Conservation (phyloP, 2,329 filamentous ascomycete species). For the Zymoseptoria crescenta region DNA sequence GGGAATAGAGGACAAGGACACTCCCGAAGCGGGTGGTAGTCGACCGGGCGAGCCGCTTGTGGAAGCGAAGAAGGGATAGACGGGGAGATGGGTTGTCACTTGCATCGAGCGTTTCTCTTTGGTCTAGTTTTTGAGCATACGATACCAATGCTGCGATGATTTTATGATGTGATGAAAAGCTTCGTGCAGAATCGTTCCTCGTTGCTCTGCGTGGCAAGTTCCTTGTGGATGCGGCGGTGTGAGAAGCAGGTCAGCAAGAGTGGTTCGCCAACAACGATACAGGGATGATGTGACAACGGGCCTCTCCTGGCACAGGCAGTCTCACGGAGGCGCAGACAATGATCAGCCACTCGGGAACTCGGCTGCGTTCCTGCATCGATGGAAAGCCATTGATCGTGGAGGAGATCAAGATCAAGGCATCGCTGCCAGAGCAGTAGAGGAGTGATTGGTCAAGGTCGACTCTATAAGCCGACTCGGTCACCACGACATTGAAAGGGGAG, state of each 20-base stretch:
- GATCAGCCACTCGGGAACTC: not conserved
- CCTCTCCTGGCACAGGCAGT: not conserved
- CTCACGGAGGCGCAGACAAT: not conserved
- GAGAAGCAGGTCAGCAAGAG: not conserved
- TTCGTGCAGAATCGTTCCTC: not conserved
- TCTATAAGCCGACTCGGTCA: not conserved
- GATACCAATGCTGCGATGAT: not conserved
- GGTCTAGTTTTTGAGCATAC: not conserved
- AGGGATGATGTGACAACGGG: too few species aligned
- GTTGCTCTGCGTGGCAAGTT: not conserved
- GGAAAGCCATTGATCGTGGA: not conserved
- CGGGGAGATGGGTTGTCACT: not conserved
- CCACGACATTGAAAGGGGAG: not conserved
- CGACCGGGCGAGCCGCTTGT: conserved; percentile 10
- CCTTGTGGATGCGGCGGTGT: not conserved
- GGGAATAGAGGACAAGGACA: conserved; percentile 11
- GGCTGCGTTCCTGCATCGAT: not conserved
- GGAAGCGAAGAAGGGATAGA: not conserved
- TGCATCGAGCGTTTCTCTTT: not conserved
- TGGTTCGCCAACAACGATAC: not conserved
- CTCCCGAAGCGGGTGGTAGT: conserved; percentile 19
- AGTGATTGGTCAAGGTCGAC: not conserved
- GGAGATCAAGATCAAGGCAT: not conserved
- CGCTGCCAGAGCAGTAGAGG: not conserved
- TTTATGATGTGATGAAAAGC: not conserved